Conservation (phyloP, 208 protist species). For the Lotmaria passim region DNA sequence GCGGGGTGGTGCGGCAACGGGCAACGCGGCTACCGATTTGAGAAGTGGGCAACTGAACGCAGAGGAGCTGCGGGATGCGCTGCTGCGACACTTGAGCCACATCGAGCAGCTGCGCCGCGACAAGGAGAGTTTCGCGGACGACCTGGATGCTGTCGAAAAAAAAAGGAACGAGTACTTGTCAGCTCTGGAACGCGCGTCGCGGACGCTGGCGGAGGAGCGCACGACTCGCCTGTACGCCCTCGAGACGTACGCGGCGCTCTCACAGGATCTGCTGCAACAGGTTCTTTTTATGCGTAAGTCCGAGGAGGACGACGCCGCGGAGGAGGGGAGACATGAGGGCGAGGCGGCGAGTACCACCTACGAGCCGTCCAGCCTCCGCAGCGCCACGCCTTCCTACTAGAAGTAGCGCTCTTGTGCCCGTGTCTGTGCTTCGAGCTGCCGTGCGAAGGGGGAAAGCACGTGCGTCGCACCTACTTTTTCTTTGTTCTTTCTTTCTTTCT, state of each 20-base stretch:
- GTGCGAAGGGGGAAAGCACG: too few relatives aligned
- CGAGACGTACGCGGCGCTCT: constrained; percentile 36
- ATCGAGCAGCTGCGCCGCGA: constrained; percentile 62
- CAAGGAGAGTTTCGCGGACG: constrained; percentile 46
- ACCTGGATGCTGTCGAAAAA: constrained; percentile 46
- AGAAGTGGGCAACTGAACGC: background rate
- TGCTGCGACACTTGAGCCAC: constrained; percentile 24
- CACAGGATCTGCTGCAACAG: constrained; percentile 40
- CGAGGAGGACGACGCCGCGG: constrained; percentile 12
- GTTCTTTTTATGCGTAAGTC: constrained; percentile 37
- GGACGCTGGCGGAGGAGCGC: constrained; percentile 43
- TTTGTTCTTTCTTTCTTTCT: background rate
- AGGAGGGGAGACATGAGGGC: constrained; percentile 8
- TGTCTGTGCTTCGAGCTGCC: background rate
- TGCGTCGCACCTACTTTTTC: background rate
- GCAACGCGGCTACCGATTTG: background rate
- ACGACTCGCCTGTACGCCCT: constrained; percentile 37
- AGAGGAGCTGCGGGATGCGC: constrained; percentile 12
- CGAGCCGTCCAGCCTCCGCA: constrained; percentile 8
- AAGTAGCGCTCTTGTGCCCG: background rate
- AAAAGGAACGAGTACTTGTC: constrained; percentile 33
- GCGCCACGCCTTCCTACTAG: constrained; percentile 1
- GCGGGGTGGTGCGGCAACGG: background rate
- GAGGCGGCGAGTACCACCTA: constrained; percentile 22
- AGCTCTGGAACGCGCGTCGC: constrained; percentile 38